Conservation (phyloP, 306 rosid species). For the Alnus glutinosa region DNA sequence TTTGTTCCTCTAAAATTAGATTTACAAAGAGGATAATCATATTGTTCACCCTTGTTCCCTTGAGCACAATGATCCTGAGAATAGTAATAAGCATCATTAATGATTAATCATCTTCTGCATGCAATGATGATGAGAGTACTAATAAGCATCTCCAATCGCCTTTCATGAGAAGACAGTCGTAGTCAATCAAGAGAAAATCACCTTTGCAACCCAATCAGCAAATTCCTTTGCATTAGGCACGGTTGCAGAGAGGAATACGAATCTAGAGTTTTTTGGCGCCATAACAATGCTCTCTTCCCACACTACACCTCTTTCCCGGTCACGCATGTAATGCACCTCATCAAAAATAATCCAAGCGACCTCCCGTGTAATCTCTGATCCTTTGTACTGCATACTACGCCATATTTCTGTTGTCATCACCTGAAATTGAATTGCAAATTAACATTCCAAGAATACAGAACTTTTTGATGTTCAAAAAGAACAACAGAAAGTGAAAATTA, state of each 20-base stretch:
- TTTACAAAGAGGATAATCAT: not conserved
- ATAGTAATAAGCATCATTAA: not conserved
- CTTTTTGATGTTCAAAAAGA: not conserved
- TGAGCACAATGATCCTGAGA: not conserved
- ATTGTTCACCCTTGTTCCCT: not conserved
- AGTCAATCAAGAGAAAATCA: slow-evolving; percentile 24
- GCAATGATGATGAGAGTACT: not conserved
- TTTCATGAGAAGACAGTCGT: not conserved
- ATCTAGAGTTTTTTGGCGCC: slow-evolving; percentile 89
- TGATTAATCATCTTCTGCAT: not conserved
- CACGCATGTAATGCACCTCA: slow-evolving; percentile 98
- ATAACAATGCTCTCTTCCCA: slow-evolving; percentile 99
- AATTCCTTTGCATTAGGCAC: slow-evolving; percentile 96
- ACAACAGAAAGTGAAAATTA: not conserved
- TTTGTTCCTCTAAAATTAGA: not conserved
- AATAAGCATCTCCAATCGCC: not conserved
- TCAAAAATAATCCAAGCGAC: slow-evolving; percentile 96
- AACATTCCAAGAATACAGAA: not conserved
- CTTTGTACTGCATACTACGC: slow-evolving; percentile 99
- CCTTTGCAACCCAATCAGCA: slow-evolving; percentile 98
- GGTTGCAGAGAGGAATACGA: slow-evolving; percentile 92
- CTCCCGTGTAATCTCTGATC: slow-evolving; percentile 85
- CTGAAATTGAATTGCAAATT: slow-evolving; percentile 37
- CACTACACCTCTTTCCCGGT: slow-evolving; percentile 93
- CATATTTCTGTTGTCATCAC: slow-evolving; percentile 98